Conservation (phyloP, 2,329 filamentous ascomycete genomes). For the Colletotrichum kahawae region DNA sequence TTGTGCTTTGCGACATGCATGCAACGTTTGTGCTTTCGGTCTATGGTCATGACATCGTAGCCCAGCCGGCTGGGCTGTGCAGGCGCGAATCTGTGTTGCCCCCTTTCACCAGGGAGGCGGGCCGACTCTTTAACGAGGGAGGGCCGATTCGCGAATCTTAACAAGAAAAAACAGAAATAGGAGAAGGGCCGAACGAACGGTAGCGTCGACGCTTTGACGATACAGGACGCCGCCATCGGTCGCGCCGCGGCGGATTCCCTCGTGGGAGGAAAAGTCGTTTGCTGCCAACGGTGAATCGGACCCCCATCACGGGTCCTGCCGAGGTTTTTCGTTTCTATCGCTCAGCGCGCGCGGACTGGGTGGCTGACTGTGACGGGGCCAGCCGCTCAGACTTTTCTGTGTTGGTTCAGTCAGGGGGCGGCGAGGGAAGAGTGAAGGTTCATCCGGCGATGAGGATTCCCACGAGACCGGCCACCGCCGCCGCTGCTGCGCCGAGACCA, state of each 20-base stretch:
- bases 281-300: background rate
- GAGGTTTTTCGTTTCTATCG: background rate
- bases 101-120: background rate
- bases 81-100: background rate
- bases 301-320: background rate
- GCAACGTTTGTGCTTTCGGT: background rate
- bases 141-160: background rate
- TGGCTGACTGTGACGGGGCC: background rate
- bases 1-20: background rate
- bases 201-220: background rate
- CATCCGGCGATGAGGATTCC: background rate
- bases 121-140: background rate
- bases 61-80: conserved; percentile 2
- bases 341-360: background rate
- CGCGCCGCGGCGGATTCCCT: background rate
- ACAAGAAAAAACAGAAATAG: background rate
- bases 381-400: background rate
- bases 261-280: background rate
- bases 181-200: background rate
- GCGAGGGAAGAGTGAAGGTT: background rate
- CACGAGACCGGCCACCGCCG: background rate
- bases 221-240: background rate
- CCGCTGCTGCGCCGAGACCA: too few relatives aligned
- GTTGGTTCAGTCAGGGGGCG: background rate
- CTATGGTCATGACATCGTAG: background rate